Conservation (phyloP, 1,284 basidiomycete species). For the Cryptococcus jaspeensis region DNA sequence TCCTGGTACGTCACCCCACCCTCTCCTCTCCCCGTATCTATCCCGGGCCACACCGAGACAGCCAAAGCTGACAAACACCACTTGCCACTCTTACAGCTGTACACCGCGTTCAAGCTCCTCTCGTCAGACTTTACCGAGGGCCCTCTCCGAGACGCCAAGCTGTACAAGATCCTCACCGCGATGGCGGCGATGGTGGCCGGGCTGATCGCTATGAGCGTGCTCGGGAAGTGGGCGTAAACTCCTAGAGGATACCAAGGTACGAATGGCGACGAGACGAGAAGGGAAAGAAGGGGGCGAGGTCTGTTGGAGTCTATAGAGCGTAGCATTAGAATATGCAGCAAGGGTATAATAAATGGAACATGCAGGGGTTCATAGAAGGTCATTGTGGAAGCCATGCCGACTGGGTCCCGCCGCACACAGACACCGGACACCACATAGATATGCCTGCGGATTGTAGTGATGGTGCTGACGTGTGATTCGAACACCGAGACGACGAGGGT, state of each 20-base stretch:
- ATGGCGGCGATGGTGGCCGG: conserved; percentile 29
- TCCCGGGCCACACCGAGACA: too few species aligned
- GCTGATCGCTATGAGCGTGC: conserved; percentile 43
- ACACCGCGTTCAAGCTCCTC: conserved; percentile 38
- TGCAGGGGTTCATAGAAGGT: too few species aligned
- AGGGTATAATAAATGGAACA: too few species aligned
- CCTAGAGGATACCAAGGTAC: background rate
- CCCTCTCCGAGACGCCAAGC: conserved; percentile 19
- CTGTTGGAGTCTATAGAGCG: too few species aligned
- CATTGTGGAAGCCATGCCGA: too few species aligned
- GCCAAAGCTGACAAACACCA: background rate
- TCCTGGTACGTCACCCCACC: conserved; percentile 18
- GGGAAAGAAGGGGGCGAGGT: too few species aligned
- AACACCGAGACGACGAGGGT: too few species aligned
- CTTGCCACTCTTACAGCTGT: conserved; percentile 19
- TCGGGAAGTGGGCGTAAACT: conserved; percentile 52
- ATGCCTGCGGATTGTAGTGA: too few species aligned
- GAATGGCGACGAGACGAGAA: background rate
- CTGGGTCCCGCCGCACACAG: too few species aligned
- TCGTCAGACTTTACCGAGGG: conserved; percentile 31
- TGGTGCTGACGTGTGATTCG: too few species aligned
- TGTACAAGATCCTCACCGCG: conserved; percentile 23
- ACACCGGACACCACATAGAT: too few species aligned
- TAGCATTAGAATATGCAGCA: too few species aligned
- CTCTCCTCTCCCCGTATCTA: background rate